Base-by-base conservation (phyloP, 768 basidiomycete species). In the Leccinum subgranulosum region DNA sequence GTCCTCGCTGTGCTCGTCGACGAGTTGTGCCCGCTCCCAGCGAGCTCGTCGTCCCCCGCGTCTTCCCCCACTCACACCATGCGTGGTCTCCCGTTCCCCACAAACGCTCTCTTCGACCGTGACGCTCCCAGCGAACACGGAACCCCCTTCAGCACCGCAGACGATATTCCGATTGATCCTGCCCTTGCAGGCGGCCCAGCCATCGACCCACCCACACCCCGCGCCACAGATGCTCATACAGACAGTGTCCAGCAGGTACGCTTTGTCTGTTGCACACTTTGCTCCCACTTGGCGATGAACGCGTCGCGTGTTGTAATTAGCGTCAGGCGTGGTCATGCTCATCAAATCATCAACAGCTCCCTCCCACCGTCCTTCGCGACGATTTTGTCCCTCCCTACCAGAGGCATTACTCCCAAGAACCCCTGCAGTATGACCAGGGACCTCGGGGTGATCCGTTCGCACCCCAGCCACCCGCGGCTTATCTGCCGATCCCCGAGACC, bases 391-490 rank as follows among this genome's bases (percentile, higher is more conserved):
- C 31, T 2, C 57, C 39, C 11, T 59, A 21, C 23, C 59, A 53
- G 46, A 59, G 60, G 51, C 60, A 67, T 17, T 66, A 70, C 51
- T 70, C 75, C 25, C 68, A 63, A 62, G 66, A 72, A 46, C 73
- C 73, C 31, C 72, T 74, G 54, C 84, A 84, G 57, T 90, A 88
- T 67, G 81, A 85, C 36, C 82, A 88, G 69, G 88, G 83, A 23
- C 90, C 90, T 15, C 87, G 89, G 66, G 90, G 90, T 59, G 90
- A 91, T 73, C 89, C 90, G 39, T 92, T 92, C 68, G 87, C 88
- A 54, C 88, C 85, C 47, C 85, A 82, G 61, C 79, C 80, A 55
- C 74, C 75, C 41, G 75, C 76, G 56, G 72, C 81, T 55, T 86
- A 77, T 75, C 75, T 80, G 54, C 79, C 79, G 60, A 74, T 84